Conservation (phyloP, 202 grass and related monocot species). For the Brachypodium distachyon region DNA sequence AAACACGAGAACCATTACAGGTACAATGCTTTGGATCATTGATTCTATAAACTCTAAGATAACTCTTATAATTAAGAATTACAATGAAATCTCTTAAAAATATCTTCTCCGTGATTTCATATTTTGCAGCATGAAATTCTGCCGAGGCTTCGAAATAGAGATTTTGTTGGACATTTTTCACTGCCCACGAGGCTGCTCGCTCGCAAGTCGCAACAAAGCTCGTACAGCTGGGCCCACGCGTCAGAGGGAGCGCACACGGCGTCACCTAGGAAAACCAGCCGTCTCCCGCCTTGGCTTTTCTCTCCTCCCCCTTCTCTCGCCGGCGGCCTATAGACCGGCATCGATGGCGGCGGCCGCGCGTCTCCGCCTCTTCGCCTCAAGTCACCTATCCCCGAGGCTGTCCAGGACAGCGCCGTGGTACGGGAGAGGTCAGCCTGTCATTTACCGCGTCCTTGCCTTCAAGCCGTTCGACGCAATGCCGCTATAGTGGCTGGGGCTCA, state of each 20-base stretch:
- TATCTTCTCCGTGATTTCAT: too few relatives aligned
- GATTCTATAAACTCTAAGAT: too few relatives aligned
- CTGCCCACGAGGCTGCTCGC: background rate
- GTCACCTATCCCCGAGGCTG: background rate
- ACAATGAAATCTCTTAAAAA: too few relatives aligned
- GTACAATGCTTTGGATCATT: too few relatives aligned
- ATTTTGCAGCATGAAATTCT: too few relatives aligned
- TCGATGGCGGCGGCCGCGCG: slow-evolving; percentile 3
- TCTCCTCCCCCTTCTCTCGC: background rate
- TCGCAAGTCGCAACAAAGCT: background rate
- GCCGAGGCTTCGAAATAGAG: too few relatives aligned
- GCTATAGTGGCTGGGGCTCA: background rate
- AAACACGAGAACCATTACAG: too few relatives aligned
- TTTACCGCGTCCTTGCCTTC: background rate
- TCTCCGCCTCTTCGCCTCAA: background rate
- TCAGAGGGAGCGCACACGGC: background rate
- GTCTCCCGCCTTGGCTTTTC: background rate
- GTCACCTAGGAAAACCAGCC: slow-evolving; percentile 2
- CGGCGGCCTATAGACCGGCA: background rate
- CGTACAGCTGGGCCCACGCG: background rate
- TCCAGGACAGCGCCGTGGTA: background rate
- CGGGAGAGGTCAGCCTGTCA: background rate
- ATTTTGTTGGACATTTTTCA: too few relatives aligned
- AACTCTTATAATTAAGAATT: too few relatives aligned
- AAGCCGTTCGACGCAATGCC: slow-evolving; percentile 34